Evolutionary conservation across 2,329 filamentous ascomycete genomes (phyloP), one percentile per base, ranked within the genome.

Genomic region (Colletotrichum abscissum): DNA sequence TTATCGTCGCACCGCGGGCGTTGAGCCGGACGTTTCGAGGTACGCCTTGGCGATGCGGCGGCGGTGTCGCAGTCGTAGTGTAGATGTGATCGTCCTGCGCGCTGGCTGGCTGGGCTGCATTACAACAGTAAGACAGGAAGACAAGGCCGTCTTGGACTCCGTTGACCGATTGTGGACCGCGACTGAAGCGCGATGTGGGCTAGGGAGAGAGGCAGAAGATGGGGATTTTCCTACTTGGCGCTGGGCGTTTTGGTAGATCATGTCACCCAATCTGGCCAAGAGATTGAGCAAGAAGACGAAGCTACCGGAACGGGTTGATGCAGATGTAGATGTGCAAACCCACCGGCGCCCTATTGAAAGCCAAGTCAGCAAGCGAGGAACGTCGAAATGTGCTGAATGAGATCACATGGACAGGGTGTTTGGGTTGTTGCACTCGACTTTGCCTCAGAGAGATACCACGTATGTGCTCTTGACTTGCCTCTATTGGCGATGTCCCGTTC

Each of bases 191-290:
- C 42, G 3, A 46, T 19, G 42, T 46, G 42, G 42, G 19, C 42
- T n/a, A 46, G 42, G 42, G 30, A 11, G 42, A 16, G 3, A 42
- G 14, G 62, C 16, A 38, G 24, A 24, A 30, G 16, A 63, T 58
- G 52, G 30, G 22, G 65, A 59, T 22, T 46, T 38, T 62, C 55
- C 38, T 9, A n/a, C 63, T 54, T 55, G 63, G 49, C 63, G 63
- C 66, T 70, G 54, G 67, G 70, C 67, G 67, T 33, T 16, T 8
- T 46, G 42, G 67, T 62, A 52, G 70, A 73, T 73, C 67, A 62
- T 73, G 59, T 28, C 66, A 69, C 65, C 69, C 52, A 72, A 72
- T 63, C 69, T 72, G 64, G 69, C 69, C 65, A 64, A 72, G 69
- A 69, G 42, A 12, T 58, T 35, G 57, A 22, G 42, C n/a, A 19